phyloP scores from a whole-genome alignment of 1,284 basidiomycete genomes.

The Marasmius tenuissimus region DNA sequence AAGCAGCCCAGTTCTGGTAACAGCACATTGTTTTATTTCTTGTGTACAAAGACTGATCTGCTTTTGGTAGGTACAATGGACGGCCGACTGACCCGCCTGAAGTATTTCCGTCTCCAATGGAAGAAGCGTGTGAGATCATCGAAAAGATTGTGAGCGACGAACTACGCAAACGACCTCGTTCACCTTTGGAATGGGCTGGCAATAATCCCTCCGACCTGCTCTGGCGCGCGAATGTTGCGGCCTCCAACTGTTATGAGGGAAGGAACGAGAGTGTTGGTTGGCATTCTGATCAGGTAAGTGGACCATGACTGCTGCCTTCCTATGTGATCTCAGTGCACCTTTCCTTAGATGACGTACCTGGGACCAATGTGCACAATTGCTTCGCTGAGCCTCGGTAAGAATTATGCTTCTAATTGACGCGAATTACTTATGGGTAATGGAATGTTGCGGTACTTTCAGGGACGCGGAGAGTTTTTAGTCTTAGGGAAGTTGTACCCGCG shows the following conservation, averaged over 20 bases:
- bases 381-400: constrained; percentile 83
- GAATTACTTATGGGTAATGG: neutral
- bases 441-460: constrained; percentile 40
- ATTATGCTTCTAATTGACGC: constrained; percentile 9
- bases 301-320: neutral
- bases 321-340: neutral
- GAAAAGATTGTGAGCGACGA: constrained; percentile 79
- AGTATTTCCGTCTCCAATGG: constrained; percentile 71
- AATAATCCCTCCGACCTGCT: constrained; percentile 29
- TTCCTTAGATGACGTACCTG: constrained; percentile 59
- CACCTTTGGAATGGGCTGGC: constrained; percentile 72
- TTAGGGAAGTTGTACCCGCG: constrained; percentile 71
- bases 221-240: constrained; percentile 91
- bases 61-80: constrained; percentile 74
- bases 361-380: constrained; percentile 94
- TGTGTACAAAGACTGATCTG: neutral
- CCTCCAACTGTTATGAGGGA: constrained; percentile 89
- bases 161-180: constrained; percentile 60
- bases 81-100: constrained; percentile 55
- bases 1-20: constrained; percentile 69
- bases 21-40: neutral
- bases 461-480: constrained; percentile 71
- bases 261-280: constrained; percentile 83
- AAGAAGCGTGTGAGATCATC: constrained; percentile 75
- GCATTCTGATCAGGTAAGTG: constrained; percentile 69